A percentile compares a stretch with the other conserved stretches of the same genome.
Conservation (phyloP, 1,284 basidiomycete genomes). For the Tilletia walkeri region DNA sequence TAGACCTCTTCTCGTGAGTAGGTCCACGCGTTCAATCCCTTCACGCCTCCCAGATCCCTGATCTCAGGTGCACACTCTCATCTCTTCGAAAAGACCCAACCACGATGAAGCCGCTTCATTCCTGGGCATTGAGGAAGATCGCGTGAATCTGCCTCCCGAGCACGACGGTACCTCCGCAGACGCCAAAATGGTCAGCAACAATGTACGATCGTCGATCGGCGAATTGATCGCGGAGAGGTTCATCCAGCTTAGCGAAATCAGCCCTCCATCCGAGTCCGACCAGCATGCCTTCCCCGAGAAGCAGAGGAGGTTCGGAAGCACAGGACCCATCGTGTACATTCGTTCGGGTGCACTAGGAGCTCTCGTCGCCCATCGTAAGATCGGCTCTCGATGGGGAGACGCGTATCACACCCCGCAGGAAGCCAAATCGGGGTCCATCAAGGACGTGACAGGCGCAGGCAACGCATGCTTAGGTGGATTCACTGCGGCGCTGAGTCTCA, state of each 20-base stretch:
- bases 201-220: not conserved
- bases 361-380: slow-evolving; percentile 25
- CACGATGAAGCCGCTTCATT: slow-evolving; percentile 59
- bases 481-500: slow-evolving; percentile 27
- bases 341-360: slow-evolving; percentile 38
- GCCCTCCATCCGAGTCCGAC: not conserved
- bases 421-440: slow-evolving; percentile 22
- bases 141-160: not conserved
- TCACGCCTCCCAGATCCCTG: not conserved
- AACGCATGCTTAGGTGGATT: slow-evolving; percentile 42
- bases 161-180: too few species aligned
- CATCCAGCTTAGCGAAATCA: not conserved
- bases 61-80: not conserved
- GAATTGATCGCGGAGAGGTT: not conserved
- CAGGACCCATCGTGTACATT: slow-evolving; percentile 36
- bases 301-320: not conserved
- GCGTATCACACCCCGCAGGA: slow-evolving; percentile 29
- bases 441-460: slow-evolving; percentile 41
- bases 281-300: not conserved
- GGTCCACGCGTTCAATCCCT: not conserved
- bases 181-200: too few species aligned
- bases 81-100: slow-evolving; percentile 55
- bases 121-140: slow-evolving; percentile 31
- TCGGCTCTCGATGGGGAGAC: slow-evolving; percentile 26
- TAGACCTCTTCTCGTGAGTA: slow-evolving; percentile 68